Base-by-base conservation (phyloP, 2,329 filamentous ascomycete species). In the Zasmidium cellare region DNA sequence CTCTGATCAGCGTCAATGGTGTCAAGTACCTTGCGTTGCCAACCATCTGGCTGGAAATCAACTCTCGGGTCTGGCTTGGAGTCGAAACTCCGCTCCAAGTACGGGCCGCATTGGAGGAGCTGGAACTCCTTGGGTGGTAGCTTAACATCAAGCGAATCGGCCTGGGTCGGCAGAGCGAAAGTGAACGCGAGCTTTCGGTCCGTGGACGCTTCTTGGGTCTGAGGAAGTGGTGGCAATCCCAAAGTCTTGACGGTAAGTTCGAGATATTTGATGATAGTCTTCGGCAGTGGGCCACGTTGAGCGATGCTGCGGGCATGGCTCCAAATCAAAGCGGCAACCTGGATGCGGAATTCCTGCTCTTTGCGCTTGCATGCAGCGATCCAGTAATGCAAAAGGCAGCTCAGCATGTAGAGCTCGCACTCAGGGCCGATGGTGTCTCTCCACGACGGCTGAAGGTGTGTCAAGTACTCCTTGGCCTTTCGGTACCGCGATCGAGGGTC, bases 21-120 rank as follows among this genome's bases (percentile, higher is more conserved):
- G 61, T 93, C 87, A 0, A 93, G 78, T 0, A 92, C 89, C 38
- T 84, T 79, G 55, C 87, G 77, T 72, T 93, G 89, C 90, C 89
- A 93, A 2, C 82, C 83, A 75, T 93, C 89, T 1, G 90, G 89
- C 3, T 86, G 75, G 68, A 93, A 93, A 1, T 81, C 80, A 0
- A 91, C 88, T 58, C 90, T 83, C n/a, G 78, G 61, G 69, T 92
- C 90, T 0, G 84, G 81, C 12, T 77, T 77, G 0, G 88, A 86
- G 66, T 89, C 87, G 66, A 91, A 88, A 63, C 82, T 86, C n/a
- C 89, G 80, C 65, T 92, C 88, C 72, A 92, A 81, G 67, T 89
- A 91, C 0, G 89, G 88, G 0, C 88, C 89, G 50, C 84, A 88
- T 67, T 89, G 78, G 9, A 83, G 72, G 11, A 92, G 76, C 67